Conservation (phyloP, 2,329 filamentous ascomycete genomes). For the Fusarium sp. region DNA sequence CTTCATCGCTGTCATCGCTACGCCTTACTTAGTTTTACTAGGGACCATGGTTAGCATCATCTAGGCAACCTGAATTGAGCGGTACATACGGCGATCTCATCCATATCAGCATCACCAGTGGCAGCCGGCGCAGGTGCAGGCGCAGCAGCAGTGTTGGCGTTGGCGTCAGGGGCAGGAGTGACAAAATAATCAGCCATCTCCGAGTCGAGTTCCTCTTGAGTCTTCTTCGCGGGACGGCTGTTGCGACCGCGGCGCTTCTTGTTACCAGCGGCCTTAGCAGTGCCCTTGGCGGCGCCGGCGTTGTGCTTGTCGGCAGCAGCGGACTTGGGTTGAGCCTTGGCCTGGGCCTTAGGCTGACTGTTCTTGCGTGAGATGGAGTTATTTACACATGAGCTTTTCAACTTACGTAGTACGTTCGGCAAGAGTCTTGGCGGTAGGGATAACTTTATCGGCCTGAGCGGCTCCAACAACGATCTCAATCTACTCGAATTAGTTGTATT, state of each 20-base stretch:
- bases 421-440: slow-evolving; percentile 74
- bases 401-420: slow-evolving; percentile 82
- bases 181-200: slow-evolving; percentile 98
- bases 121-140: slow-evolving; percentile 58
- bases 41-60: slow-evolving; percentile 19
- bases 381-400: neutral
- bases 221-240: slow-evolving; percentile 82
- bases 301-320: slow-evolving; percentile 79
- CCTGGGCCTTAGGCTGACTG: slow-evolving; percentile 48
- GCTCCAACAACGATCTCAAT: slow-evolving; percentile 92
- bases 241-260: slow-evolving; percentile 66
- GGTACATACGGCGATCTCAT: slow-evolving; percentile 65
- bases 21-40: slow-evolving; percentile 27
- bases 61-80: neutral
- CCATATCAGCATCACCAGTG: slow-evolving; percentile 71
- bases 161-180: slow-evolving; percentile 55
- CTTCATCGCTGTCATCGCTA: slow-evolving; percentile 1
- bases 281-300: slow-evolving; percentile 57
- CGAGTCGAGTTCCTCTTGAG: slow-evolving; percentile 91
- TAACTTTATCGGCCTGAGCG: slow-evolving; percentile 73
- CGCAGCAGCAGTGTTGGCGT: slow-evolving; percentile 58
- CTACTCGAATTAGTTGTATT: slow-evolving; percentile 57
- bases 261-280: slow-evolving; percentile 57
- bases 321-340: slow-evolving; percentile 74
- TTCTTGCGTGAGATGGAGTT: slow-evolving; percentile 19